Percentiles rank a stretch among this genome's conserved stretches.
Conservation (phyloP, 2,329 filamentous ascomycete species). For the Hypoxylon sp. region DNA sequence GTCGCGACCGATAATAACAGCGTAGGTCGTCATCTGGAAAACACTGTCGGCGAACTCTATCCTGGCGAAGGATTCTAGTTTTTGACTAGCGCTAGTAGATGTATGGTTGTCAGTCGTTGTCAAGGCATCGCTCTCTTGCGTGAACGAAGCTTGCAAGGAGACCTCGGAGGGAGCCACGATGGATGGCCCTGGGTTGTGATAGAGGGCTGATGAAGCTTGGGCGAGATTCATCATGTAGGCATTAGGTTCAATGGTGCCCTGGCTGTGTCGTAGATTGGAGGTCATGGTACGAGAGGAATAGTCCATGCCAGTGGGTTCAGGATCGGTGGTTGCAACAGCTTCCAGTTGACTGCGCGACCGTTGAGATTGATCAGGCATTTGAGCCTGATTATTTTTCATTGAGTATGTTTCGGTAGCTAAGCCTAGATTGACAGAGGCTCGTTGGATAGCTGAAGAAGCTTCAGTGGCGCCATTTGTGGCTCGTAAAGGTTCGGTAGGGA, state of each 20-base stretch:
- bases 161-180: conserved; percentile 54
- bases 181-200: conserved; percentile 47
- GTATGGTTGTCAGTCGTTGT: conserved; percentile 53
- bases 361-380: conserved; percentile 29
- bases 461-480: conserved; percentile 31
- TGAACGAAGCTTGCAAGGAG: conserved; percentile 51
- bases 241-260: conserved; percentile 52
- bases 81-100: conserved; percentile 55
- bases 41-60: conserved; percentile 81
- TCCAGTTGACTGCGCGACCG: conserved; percentile 45
- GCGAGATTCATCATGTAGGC: conserved; percentile 51
- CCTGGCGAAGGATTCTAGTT: conserved; percentile 68
- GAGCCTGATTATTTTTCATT: conserved; percentile 26
- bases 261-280: conserved; percentile 43
- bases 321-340: conserved; percentile 53
- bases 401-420: conserved; percentile 31
- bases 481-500: conserved; percentile 41
- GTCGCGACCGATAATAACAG: conserved; percentile 80
- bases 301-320: conserved; percentile 46
- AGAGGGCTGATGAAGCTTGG: conserved; percentile 44
- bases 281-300: conserved; percentile 44
- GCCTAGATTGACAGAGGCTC: conserved; percentile 25
- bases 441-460: conserved; percentile 32
- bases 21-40: conserved; percentile 83
- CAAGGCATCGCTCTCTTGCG: conserved; percentile 51